These are phyloP conservation scores for Fomitopsis schrenkii DNA, from an alignment of 1,284 basidiomycete genomes.

Conservation along the genomic window DNA sequence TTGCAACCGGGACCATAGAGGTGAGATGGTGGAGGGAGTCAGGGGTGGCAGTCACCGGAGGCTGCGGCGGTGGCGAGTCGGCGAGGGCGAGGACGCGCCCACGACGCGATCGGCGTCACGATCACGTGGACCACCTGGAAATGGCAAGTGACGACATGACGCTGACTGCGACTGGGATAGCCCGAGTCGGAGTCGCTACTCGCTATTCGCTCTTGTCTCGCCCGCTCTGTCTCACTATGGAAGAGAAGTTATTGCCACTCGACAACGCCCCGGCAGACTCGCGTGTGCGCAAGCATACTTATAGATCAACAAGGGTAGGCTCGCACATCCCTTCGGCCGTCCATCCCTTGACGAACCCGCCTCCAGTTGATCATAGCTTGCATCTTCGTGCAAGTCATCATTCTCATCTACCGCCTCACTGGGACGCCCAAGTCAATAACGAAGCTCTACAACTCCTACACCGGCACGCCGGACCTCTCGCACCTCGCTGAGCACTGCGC, in stretches of 20 bases:
- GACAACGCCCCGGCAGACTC: neutral
- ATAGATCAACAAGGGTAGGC: slow-evolving; percentile 3
- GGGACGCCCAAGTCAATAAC: slow-evolving; percentile 3
- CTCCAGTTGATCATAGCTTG: slow-evolving; percentile 9
- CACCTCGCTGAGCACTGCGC: slow-evolving; percentile 48
- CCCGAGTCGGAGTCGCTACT: neutral
- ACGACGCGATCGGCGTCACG: neutral
- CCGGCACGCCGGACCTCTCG: slow-evolving; percentile 25
- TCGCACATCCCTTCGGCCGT: neutral
- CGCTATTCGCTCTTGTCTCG: neutral
- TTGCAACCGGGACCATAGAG: no score
- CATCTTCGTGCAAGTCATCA: slow-evolving; percentile 10
- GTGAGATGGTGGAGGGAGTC: no score
- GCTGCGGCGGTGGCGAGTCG: neutral
- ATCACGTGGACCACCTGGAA: neutral
- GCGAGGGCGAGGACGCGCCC: neutral
- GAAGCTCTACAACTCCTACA: neutral
- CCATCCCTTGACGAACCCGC: neutral
- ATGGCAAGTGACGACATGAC: neutral
- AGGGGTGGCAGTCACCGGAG: no score
- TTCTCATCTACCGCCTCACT: slow-evolving; percentile 7
- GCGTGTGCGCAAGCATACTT: slow-evolving; percentile 3
- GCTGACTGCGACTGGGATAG: neutral
- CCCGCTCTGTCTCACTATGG: neutral
- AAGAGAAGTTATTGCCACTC: neutral